These are phyloP conservation scores for Myriosclerotinia duriaeana DNA, from an alignment of 2,329 filamentous ascomycete genomes.

Conservation along the genomic window DNA sequence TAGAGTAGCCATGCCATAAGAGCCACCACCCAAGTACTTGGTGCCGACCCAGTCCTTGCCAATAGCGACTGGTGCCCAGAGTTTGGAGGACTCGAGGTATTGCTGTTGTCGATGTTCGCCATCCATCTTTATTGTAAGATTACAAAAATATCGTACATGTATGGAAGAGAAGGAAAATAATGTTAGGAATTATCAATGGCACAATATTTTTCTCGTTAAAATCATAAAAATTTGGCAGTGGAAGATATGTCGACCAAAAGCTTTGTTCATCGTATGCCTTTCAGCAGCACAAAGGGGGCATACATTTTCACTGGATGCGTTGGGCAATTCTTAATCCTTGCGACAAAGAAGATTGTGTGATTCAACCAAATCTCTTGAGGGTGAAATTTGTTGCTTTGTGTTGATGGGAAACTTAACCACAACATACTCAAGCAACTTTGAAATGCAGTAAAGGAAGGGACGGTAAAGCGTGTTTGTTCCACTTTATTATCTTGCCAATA, in stretches of 20 bases:
- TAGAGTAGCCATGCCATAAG: slow-evolving; percentile 16
- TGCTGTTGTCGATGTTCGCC: background rate
- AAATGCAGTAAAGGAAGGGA: background rate
- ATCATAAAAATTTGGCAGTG: no score
- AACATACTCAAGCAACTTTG: background rate
- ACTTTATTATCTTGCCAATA: background rate
- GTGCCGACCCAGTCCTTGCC: slow-evolving; percentile 18
- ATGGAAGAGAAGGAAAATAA: background rate
- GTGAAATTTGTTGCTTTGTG: background rate
- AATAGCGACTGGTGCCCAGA: slow-evolving; percentile 6
- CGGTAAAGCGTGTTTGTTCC: background rate
- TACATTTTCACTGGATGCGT: background rate
- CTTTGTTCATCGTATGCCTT: background rate
- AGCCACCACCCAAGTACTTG: slow-evolving; percentile 5
- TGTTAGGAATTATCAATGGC: background rate
- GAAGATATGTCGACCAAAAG: background rate
- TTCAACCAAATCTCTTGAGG: background rate
- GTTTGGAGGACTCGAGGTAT: background rate
- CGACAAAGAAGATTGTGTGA: slow-evolving; percentile 4
- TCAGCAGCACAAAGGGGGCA: background rate
- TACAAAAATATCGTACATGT: background rate
- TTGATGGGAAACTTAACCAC: no score
- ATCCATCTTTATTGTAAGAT: background rate
- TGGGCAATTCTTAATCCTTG: background rate
- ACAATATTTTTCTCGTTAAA: background rate